phyloP scores from a whole-genome alignment of 345 rosid genomes.

The Psidium guajava region DNA sequence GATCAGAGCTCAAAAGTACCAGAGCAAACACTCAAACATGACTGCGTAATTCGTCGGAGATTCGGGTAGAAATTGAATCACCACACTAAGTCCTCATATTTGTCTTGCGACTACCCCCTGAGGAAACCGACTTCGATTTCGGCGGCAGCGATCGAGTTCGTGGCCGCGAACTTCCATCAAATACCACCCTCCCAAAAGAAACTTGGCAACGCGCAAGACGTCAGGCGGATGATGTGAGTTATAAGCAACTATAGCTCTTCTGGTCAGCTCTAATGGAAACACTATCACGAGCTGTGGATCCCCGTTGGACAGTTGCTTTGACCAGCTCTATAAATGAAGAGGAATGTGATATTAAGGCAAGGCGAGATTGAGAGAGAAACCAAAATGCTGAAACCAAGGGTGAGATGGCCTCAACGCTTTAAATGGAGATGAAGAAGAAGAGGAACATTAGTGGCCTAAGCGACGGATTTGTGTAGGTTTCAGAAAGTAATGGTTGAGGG shows the following conservation, averaged over 20 bases:
- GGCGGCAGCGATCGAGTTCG: no score
- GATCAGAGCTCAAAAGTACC: neutral
- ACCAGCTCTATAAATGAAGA: constrained; percentile 72
- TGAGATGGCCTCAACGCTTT: neutral
- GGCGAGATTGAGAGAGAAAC: constrained; percentile 16
- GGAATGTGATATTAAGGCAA: constrained; percentile 16
- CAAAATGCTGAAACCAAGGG: neutral
- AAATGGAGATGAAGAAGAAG: neutral
- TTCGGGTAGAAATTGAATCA: neutral
- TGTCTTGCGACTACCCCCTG: no score
- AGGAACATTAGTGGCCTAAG: neutral
- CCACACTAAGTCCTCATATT: neutral
- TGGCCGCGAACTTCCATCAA: no score
- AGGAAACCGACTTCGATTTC: no score
- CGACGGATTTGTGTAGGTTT: neutral
- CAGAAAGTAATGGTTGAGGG: neutral
- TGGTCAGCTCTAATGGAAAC: constrained; percentile 73
- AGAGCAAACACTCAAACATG: neutral
- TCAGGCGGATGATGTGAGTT: constrained; percentile 71
- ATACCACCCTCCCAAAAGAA: no score
- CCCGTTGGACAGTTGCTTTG: constrained; percentile 45
- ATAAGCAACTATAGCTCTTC: constrained; percentile 55
- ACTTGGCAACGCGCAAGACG: no score
- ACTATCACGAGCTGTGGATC: constrained; percentile 35
- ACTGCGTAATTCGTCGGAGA: neutral